A percentile compares a stretch with the other conserved stretches of the same genome.
These are phyloP conservation scores for Mycena chlorophos DNA, from an alignment of 768 basidiomycete genomes.

Conservation along the genomic window DNA sequence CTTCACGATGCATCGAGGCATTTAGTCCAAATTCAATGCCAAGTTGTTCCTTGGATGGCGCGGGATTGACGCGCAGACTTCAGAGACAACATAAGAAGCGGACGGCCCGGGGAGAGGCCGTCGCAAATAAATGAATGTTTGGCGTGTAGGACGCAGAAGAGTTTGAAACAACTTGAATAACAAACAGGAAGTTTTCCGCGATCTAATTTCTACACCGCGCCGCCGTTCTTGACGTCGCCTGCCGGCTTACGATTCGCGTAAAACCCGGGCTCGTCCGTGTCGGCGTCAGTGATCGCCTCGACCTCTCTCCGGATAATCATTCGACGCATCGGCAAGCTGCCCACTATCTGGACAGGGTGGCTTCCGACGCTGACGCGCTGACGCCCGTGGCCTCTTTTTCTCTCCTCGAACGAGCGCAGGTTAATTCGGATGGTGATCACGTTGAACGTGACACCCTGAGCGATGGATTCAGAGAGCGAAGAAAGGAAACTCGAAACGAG, in stretches of 20 bases:
- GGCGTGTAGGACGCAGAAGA: too few species aligned
- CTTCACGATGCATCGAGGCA: too few species aligned
- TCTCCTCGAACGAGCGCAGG: background rate
- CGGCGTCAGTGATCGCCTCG: background rate
- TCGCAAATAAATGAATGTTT: too few species aligned
- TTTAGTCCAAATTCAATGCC: too few species aligned
- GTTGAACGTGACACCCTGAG: constrained; percentile 19
- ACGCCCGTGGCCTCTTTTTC: background rate
- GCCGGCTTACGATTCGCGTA: too few species aligned
- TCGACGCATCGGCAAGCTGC: background rate
- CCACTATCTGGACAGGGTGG: background rate
- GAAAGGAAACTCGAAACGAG: background rate
- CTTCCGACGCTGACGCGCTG: background rate
- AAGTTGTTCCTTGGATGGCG: too few species aligned
- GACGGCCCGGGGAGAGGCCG: too few species aligned
- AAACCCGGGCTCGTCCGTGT: background rate
- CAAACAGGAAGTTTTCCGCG: too few species aligned
- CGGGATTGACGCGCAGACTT: too few species aligned
- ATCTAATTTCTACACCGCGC: background rate
- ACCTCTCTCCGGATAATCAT: background rate
- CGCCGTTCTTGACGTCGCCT: background rate
- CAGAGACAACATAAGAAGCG: too few species aligned
- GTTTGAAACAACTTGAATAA: too few species aligned
- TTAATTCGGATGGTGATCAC: constrained; percentile 15
- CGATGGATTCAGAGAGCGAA: background rate